Conservation (phyloP, 177 flowering plant species). For the Vitis hybrid region DNA sequence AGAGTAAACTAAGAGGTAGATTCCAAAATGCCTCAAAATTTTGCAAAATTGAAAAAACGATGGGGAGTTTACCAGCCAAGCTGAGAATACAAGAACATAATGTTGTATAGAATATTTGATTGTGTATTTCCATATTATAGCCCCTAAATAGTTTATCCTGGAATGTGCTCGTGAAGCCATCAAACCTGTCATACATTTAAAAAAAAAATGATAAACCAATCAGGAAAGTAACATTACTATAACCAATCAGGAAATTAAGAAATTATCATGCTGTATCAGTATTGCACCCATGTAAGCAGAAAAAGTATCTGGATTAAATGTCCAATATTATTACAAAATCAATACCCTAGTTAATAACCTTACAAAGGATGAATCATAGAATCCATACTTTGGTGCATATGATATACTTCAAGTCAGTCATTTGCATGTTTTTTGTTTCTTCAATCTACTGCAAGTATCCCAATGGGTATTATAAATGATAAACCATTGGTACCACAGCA, state of each 20-base stretch:
- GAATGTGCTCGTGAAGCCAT: conserved; percentile 98
- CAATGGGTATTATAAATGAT: too few relatives aligned
- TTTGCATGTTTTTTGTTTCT: too few relatives aligned
- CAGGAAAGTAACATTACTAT: neutral
- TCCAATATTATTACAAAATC: neutral
- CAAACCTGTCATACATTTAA: conserved; percentile 56
- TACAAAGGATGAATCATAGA: neutral
- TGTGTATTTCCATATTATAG: conserved; percentile 95
- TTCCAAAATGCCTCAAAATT: neutral
- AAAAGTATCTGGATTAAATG: neutral
- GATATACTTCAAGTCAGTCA: too few relatives aligned
- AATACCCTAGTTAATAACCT: neutral
- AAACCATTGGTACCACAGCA: too few relatives aligned
- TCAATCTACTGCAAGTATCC: too few relatives aligned
- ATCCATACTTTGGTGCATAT: too few relatives aligned
- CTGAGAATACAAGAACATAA: conserved; percentile 86
- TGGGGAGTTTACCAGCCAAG: conserved; percentile 50
- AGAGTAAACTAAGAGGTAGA: neutral
- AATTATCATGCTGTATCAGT: neutral
- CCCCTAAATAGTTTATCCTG: conserved; percentile 97
- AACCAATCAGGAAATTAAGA: neutral
- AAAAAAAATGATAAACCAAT: neutral
- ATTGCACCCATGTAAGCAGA: neutral
- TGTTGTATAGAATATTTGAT: conserved; percentile 96
- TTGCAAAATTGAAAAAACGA: neutral